Base-by-base conservation (phyloP, 2,329 filamentous ascomycete species). In the Mariannaea elegans region DNA sequence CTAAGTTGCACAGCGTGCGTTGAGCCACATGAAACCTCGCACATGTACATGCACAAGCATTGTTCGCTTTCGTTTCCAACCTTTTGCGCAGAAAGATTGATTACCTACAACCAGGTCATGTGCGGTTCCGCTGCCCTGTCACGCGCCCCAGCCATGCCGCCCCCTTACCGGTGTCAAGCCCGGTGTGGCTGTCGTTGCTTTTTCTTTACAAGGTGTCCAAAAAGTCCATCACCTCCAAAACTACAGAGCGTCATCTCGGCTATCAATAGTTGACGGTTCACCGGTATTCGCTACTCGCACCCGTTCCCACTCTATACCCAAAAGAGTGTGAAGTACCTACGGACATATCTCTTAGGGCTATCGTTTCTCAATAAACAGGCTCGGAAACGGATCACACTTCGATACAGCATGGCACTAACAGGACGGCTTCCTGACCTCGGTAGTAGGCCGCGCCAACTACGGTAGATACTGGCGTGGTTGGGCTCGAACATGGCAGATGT, bases 401-500 rank as follows among this genome's bases (percentile, higher is more conserved):
- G n/a, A n/a, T n/a, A n/a, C n/a, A n/a, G n/a, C n/a, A n/a, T n/a
- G n/a, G n/a, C n/a, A n/a, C n/a, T n/a, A n/a, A n/a, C n/a, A n/a
- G n/a, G n/a, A n/a, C n/a, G n/a, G n/a, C n/a, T n/a, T n/a, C n/a
- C n/a, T n/a, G n/a, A n/a, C n/a, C n/a, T n/a, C n/a, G n/a, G n/a
- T n/a, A n/a, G n/a, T n/a, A n/a, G n/a, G n/a, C n/a, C n/a, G n/a
- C n/a, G n/a, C n/a, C n/a, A n/a, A n/a, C n/a, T n/a, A n/a, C n/a
- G n/a, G n/a, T n/a, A n/a, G n/a, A n/a, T 55, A 60, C 34, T 16
- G 34, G 34, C 48, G 56, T 62, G 45, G 59, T 59, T 45, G 55
- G 58, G 44, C 18, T 51, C 41, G 24, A 45, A 41, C 36, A 34
- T 48, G 61, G 44, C 51, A 65, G 44, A 57, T 64, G 55, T 64